These are phyloP conservation scores for Endocarpon pusillum DNA, from an alignment of 495 filamentous ascomycete species.

Conservation along the genomic window DNA sequence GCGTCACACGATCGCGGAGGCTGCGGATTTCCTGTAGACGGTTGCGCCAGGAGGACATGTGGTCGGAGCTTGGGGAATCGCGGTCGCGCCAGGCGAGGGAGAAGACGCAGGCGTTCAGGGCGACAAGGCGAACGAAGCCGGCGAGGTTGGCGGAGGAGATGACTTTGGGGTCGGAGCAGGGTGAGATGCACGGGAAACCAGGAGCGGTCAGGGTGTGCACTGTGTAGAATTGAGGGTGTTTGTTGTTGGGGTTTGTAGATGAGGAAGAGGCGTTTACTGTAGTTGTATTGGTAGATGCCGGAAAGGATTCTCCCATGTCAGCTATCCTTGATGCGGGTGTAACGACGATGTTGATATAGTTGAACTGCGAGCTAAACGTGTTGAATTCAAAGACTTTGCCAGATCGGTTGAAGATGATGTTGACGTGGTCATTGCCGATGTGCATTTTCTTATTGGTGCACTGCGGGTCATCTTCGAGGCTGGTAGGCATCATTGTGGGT, in stretches of 20 bases:
- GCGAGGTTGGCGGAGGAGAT: conserved; percentile 64
- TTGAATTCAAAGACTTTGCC: conserved; percentile 74
- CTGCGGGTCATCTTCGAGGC: conserved; percentile 52
- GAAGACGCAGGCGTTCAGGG: conserved; percentile 86
- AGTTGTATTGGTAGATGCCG: conserved; percentile 8
- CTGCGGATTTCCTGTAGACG: conserved; percentile 70
- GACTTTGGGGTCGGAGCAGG: conserved; percentile 73
- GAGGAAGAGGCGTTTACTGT: conserved; percentile 3
- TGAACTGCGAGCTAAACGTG: conserved; percentile 85
- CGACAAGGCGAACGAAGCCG: conserved; percentile 76
- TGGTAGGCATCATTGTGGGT: conserved; percentile 89
- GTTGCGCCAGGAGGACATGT: conserved; percentile 78
- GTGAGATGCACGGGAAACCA: conserved; percentile 78
- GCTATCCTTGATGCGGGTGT: conserved; percentile 55
- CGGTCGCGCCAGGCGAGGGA: conserved; percentile 40
- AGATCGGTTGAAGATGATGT: conserved; percentile 93
- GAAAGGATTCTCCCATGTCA: conserved; percentile 12
- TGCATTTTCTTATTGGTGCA: conserved; percentile 83
- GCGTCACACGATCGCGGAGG: conserved; percentile 50
- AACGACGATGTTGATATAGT: conserved; percentile 91
- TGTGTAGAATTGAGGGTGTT: conserved; percentile 49
- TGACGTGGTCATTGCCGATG: conserved; percentile 95
- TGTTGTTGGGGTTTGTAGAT: conserved; percentile 2
- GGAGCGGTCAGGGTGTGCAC: conserved; percentile 72
- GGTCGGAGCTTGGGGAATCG: conserved; percentile 61